phyloP scores from a whole-genome alignment of 176 grass and related monocot genomes.

The Paspalum vaginatum region DNA sequence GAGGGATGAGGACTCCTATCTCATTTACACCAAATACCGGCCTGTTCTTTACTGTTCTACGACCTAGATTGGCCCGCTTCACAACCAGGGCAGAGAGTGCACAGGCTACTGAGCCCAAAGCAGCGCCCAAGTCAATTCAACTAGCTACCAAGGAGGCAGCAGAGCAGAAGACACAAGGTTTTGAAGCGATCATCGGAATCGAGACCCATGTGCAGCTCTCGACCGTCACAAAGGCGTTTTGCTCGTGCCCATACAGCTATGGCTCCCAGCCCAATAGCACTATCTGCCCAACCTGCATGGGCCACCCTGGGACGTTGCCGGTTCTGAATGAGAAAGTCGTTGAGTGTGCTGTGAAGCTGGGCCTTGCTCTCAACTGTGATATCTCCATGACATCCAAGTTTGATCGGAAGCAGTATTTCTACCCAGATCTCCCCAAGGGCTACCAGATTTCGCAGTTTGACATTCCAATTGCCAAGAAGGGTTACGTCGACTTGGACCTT shows the following conservation, averaged over 20 bases:
- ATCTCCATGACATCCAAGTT: constrained; percentile 83
- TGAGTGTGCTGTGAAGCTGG: constrained; percentile 79
- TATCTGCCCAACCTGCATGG: constrained; percentile 92
- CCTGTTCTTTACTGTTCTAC: constrained; percentile 46
- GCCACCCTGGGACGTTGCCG: constrained; percentile 78
- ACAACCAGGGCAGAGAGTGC: constrained; percentile 37
- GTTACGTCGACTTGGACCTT: constrained; percentile 84
- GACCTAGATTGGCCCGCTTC: constrained; percentile 18
- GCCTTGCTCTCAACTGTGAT: constrained; percentile 84
- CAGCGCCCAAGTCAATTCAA: constrained; percentile 49
- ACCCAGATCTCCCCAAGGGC: constrained; percentile 93
- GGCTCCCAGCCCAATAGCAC: constrained; percentile 79
- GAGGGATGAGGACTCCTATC: constrained; percentile 52
- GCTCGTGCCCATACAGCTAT: constrained; percentile 72
- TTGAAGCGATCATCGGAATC: constrained; percentile 83
- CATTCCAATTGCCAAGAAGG: constrained; percentile 76
- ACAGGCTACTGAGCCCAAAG: constrained; percentile 44
- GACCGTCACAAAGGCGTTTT: constrained; percentile 84
- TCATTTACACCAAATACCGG: constrained; percentile 12
- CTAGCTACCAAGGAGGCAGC: constrained; percentile 47
- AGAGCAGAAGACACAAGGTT: constrained; percentile 65
- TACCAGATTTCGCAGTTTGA: constrained; percentile 99
- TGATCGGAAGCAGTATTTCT: constrained; percentile 97
- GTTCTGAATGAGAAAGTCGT: constrained; percentile 78
- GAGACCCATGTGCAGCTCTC: constrained; percentile 93